Base-by-base conservation (phyloP, 352 stramenopile species). In the Aphanomyces stellatus region DNA sequence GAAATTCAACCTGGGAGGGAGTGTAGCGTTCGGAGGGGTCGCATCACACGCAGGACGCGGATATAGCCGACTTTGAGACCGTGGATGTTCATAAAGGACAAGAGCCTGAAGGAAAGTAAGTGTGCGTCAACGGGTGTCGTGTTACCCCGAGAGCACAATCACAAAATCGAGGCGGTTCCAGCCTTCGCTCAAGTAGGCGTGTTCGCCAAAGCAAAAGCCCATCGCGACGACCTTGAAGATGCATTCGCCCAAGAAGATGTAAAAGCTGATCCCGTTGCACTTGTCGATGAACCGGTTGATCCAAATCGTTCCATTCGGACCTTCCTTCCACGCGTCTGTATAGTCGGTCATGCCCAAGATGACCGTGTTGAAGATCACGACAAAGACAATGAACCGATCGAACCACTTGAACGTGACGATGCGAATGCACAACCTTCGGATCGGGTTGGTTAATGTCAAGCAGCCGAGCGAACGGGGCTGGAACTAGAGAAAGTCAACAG, bases 151-250 rank as follows among this genome's bases (percentile, higher is more conserved):
- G 15, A 53, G 30, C 57, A 65, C 57, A 11, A 46, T 46, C 37
- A 95, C 78, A 69, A 93, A 96, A 62, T 96, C 88, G 17, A 96
- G 72, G 35, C 84, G 73, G 55, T 96, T 96, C 86, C 87, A 96
- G 37, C 77, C 71, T 62, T 88, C 85, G 37, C 76, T 73, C 19
- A 93, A 56, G 55, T 93, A 95, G 10, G 71, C 71, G 4, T 80
- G 80, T 17, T 78, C 59, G 8, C 81, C 82, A 13, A 83, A 69
- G 5, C 77, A 35, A 28, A 87, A 87, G 2, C 87, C 87, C 71
- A 91, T 78, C 10, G 79, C 84, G 33, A 91, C 75, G 31, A 96
- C 80, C 70, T 96, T 96, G 4, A 96, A 37, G 1, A 51, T 71
- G 43, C 75, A 87, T 63, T 96, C 88, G 2, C 79, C 70, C 8